A percentile compares a stretch with the other conserved stretches of the same genome.
These are phyloP conservation scores for Penicillium lagena DNA, from an alignment of 495 filamentous ascomycete species.

Conservation along the genomic window DNA sequence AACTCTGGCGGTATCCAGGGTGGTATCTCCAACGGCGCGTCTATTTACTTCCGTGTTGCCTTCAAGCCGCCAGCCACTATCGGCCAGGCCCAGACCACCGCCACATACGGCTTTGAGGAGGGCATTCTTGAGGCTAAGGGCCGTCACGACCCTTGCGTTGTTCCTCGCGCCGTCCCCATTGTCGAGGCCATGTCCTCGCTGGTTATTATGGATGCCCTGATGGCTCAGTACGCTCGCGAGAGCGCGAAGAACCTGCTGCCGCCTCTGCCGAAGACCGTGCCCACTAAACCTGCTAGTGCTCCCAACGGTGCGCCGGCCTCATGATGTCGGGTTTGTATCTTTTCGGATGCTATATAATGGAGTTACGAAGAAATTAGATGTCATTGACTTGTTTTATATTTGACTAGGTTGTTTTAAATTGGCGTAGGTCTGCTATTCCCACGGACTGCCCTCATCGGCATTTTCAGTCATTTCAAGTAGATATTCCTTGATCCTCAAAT, in stretches of 20 bases:
- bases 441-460: too few relatives aligned
- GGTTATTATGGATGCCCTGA: constrained; percentile 84
- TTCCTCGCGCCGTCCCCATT: constrained; percentile 89
- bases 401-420: too few relatives aligned
- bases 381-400: too few relatives aligned
- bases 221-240: constrained; percentile 74
- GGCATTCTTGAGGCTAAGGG: constrained; percentile 90
- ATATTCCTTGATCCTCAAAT: constrained; percentile 2
- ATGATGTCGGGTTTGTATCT: not conserved
- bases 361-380: too few relatives aligned
- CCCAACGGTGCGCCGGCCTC: constrained; percentile 14
- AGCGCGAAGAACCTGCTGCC: constrained; percentile 37
- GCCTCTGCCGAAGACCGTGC: constrained; percentile 30
- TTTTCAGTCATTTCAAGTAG: too few relatives aligned
- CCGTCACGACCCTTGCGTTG: constrained; percentile 91
- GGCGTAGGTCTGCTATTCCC: too few relatives aligned
- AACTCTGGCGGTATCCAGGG: constrained; percentile 96
- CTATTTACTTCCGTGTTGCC: constrained; percentile 89
- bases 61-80: constrained; percentile 98
- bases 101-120: constrained; percentile 66
- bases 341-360: too few relatives aligned
- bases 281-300: constrained; percentile 24
- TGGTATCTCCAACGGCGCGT: constrained; percentile 91
- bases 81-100: constrained; percentile 82
- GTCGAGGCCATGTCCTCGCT: constrained; percentile 94